Conservation (phyloP, 306 rosid genomes). For the Spatholobus suberectus region DNA sequence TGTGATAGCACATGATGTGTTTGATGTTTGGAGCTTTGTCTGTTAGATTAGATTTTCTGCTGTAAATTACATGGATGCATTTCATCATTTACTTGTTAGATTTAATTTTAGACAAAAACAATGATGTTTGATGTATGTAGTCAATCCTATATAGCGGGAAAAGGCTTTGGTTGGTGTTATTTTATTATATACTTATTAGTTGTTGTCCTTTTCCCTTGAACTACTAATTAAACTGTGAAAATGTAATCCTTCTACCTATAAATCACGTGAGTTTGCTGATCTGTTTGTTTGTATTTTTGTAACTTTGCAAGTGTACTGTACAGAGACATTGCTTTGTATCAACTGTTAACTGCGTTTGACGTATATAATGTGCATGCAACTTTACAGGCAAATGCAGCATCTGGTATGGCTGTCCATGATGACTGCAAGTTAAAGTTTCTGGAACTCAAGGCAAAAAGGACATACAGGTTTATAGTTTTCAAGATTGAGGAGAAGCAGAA, state of each 20-base stretch:
- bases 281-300: not conserved
- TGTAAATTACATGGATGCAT: not conserved
- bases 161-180: not conserved
- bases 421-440: constrained; percentile 62
- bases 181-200: not conserved
- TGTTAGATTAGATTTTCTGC: not conserved
- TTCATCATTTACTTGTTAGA: not conserved
- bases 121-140: no score
- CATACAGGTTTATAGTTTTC: constrained; percentile 31
- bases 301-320: not conserved
- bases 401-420: constrained; percentile 60
- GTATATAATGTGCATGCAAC: constrained; percentile 1
- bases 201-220: not conserved
- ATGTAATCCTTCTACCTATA: not conserved
- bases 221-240: not conserved
- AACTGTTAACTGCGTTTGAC: not conserved
- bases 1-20: not conserved
- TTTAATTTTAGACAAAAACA: not conserved
- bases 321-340: not conserved
- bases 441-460: constrained; percentile 64
- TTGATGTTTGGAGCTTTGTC: not conserved
- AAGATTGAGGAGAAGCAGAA: constrained; percentile 55
- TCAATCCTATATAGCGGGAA: no score
- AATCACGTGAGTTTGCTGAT: not conserved
- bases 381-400: constrained; percentile 55